Conservation (phyloP, 192 early-diverging fungal genomes). For the Backusella mclennaniae region DNA sequence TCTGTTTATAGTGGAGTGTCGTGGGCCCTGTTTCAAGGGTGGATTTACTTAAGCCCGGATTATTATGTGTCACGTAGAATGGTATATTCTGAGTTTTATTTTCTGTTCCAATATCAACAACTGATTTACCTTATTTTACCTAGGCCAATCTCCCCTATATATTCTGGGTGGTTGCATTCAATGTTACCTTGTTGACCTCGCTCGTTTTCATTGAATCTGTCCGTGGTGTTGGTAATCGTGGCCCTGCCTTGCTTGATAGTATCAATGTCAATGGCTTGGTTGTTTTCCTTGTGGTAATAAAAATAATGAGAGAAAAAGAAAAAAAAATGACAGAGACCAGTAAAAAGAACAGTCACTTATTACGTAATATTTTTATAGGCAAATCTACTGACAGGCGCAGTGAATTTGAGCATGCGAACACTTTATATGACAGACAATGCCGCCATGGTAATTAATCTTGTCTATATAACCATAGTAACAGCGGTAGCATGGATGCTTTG, state of each 20-base stretch:
- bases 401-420: conserved; percentile 82
- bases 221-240: conserved; percentile 40
- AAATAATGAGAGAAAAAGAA: background rate
- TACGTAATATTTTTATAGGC: conserved; percentile 49
- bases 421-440: conserved; percentile 50
- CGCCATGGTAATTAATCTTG: conserved; percentile 45
- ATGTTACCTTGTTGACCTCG: conserved; percentile 57
- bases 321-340: background rate
- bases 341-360: background rate
- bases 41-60: conserved; percentile 44
- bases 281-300: conserved; percentile 72
- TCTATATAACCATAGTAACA: conserved; percentile 50
- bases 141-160: conserved; percentile 74
- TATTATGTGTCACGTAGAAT: conserved; percentile 73
- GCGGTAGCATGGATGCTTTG: conserved; percentile 21
- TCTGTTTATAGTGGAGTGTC: conserved; percentile 39
- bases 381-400: conserved; percentile 83
- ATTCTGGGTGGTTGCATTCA: conserved; percentile 75
- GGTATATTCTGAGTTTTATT: conserved; percentile 31
- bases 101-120: background rate
- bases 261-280: conserved; percentile 83
- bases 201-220: conserved; percentile 48
- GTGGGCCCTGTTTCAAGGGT: conserved; percentile 37
- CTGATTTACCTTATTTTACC: conserved; percentile 18
- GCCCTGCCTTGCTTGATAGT: conserved; percentile 61